Evolutionary conservation across 176 grass and related monocot species (phyloP).

Genomic region (Zoysia pacifica): DNA sequence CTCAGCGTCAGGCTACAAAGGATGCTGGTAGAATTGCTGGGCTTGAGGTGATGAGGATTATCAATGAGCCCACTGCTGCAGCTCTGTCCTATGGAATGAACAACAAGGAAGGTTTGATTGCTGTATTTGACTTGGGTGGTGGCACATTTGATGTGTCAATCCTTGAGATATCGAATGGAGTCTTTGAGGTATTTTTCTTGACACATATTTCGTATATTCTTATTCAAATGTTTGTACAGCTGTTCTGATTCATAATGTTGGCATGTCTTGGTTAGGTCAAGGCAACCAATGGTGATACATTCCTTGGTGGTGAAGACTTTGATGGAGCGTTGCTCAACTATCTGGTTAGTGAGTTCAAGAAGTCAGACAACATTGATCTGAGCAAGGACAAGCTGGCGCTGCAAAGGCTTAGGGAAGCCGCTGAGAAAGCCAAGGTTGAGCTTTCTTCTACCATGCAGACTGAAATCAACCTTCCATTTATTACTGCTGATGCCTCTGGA

Average conservation of each 20-base stretch:
- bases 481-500: constrained; percentile 87
- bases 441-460: constrained; percentile 92
- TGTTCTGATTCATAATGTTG: constrained; percentile 24
- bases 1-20: constrained; percentile 90
- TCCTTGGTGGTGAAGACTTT: constrained; percentile 99
- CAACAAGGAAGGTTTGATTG: constrained; percentile 96
- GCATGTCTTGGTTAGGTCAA: constrained; percentile 69
- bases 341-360: constrained; percentile 87
- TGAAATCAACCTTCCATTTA: constrained; percentile 95
- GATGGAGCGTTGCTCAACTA: constrained; percentile 85
- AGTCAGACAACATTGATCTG: constrained; percentile 86
- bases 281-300: constrained; percentile 96
- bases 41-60: constrained; percentile 90
- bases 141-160: constrained; percentile 99
- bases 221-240: neutral
- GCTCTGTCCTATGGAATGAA: constrained; percentile 99
- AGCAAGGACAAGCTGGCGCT: constrained; percentile 79
- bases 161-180: constrained; percentile 92
- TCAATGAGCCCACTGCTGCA: constrained; percentile 95
- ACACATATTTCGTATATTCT: neutral
- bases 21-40: constrained; percentile 95
- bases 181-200: constrained; percentile 82
- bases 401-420: constrained; percentile 98
- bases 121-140: constrained; percentile 98
- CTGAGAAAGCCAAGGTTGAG: constrained; percentile 96